Conservation (phyloP, 2,329 filamentous ascomycete genomes). For the Ramularia collo-cygni region DNA sequence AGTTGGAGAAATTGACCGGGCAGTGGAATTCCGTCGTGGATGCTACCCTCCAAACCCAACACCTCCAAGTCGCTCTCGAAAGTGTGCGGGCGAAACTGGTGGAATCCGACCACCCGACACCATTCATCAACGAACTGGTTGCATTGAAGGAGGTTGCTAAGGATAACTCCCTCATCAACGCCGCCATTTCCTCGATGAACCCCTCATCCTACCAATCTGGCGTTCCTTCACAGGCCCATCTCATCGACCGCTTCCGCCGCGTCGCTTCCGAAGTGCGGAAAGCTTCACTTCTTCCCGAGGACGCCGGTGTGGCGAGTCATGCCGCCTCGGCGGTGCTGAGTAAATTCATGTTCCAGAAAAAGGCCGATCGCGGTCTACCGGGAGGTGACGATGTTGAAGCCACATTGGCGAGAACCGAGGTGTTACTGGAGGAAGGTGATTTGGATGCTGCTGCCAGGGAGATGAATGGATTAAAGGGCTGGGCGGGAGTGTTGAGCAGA, state of each 20-base stretch:
- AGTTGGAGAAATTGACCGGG: conserved; percentile 79
- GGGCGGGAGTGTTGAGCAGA: conserved; percentile 89
- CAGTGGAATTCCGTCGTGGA: conserved; percentile 91
- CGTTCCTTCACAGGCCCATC: conserved; percentile 71
- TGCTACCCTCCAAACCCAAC: conserved; percentile 84
- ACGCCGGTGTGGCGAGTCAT: conserved; percentile 90
- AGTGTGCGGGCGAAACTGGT: conserved; percentile 80
- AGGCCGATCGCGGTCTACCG: conserved; percentile 53
- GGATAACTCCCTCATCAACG: conserved; percentile 72
- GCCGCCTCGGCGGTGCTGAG: conserved; percentile 83
- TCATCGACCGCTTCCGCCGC: conserved; percentile 92
- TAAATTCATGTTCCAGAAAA: conserved; percentile 95
- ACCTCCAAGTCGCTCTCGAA: conserved; percentile 92
- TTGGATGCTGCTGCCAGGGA: conserved; percentile 86
- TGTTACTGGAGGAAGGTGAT: conserved; percentile 84
- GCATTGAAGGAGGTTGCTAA: conserved; percentile 86
- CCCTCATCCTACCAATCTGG: conserved; percentile 89
- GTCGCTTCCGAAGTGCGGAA: conserved; percentile 91
- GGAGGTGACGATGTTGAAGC: conserved; percentile 89
- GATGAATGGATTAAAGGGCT: conserved; percentile 87
- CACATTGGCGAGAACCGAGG: conserved; percentile 82
- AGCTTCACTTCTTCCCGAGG: conserved; percentile 82
- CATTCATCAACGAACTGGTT: conserved; percentile 87
- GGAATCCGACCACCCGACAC: conserved; percentile 61
- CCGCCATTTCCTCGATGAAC: conserved; percentile 94